Conservation (phyloP, 2,329 filamentous ascomycete genomes). For the Alternaria ethzedia region DNA sequence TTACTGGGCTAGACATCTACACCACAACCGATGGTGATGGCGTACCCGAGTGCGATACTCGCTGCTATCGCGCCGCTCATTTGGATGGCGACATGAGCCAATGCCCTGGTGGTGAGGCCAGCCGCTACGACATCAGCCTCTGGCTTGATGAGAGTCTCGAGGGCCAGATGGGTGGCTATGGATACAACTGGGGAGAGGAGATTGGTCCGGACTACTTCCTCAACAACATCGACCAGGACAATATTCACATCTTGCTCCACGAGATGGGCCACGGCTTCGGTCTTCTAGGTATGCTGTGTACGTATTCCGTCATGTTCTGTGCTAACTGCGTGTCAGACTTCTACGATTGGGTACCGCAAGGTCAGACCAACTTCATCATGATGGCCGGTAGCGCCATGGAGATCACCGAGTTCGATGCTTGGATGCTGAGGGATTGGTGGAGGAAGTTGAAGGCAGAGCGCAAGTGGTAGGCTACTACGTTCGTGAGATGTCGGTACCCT, state of each 20-base stretch:
- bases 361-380: conserved; percentile 55
- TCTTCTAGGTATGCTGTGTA: conserved; percentile 30
- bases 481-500: not conserved
- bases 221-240: conserved; percentile 43
- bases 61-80: conserved; percentile 55
- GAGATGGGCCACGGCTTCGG: conserved; percentile 54
- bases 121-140: conserved; percentile 50
- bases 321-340: conserved; percentile 36
- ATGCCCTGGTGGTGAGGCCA: conserved; percentile 49
- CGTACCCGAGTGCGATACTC: conserved; percentile 51
- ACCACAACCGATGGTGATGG: conserved; percentile 51
- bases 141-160: conserved; percentile 56
- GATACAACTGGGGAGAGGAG: conserved; percentile 57
- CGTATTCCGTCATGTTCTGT: not conserved
- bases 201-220: conserved; percentile 55
- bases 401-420: conserved; percentile 58
- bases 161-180: conserved; percentile 48
- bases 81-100: conserved; percentile 50
- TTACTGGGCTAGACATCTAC: conserved; percentile 50
- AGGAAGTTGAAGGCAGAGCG: conserved; percentile 36
- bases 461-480: conserved; percentile 14
- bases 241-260: conserved; percentile 55
- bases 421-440: conserved; percentile 59
- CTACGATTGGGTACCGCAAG: conserved; percentile 54
- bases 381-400: conserved; percentile 51